These are phyloP conservation scores for Sordariomycetes sp. DNA, from an alignment of 2,329 filamentous ascomycete genomes.

Conservation along the genomic window DNA sequence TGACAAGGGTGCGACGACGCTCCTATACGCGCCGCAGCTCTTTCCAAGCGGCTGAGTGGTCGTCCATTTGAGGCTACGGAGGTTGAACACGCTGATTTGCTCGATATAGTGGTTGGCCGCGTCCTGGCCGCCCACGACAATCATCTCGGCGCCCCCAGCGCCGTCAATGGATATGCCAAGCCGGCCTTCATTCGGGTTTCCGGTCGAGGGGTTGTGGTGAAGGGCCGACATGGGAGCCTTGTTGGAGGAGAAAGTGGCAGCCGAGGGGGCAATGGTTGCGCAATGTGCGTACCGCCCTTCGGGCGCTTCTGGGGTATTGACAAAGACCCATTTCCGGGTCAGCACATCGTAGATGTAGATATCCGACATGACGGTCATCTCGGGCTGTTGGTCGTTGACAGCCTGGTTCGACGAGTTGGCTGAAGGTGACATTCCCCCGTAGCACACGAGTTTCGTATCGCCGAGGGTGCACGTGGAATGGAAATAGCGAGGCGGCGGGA, in stretches of 20 bases:
- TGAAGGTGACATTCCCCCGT: constrained; percentile 92
- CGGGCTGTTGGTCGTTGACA: constrained; percentile 53
- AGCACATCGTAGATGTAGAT: constrained; percentile 89
- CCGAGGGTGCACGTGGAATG: constrained; percentile 91
- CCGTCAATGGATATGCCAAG: constrained; percentile 87
- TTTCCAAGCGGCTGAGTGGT: constrained; percentile 78
- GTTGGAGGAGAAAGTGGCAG: constrained; percentile 75
- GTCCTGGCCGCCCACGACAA: constrained; percentile 93
- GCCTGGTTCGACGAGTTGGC: constrained; percentile 31
- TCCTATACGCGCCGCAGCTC: constrained; percentile 92
- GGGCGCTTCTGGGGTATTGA: constrained; percentile 70
- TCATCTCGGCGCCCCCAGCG: constrained; percentile 88
- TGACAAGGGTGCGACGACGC: constrained; percentile 78
- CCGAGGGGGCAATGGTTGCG: constrained; percentile 81
- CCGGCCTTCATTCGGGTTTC: constrained; percentile 77
- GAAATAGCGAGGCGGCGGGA: constrained; percentile 89
- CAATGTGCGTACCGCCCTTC: constrained; percentile 96
- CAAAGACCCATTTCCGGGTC: constrained; percentile 73
- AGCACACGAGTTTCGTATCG: constrained; percentile 94
- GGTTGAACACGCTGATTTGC: constrained; percentile 95
- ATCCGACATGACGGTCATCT: constrained; percentile 96
- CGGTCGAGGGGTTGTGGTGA: constrained; percentile 75
- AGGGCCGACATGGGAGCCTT: constrained; percentile 77
- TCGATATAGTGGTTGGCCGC: constrained; percentile 98
- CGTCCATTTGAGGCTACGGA: constrained; percentile 91